Conservation (phyloP, 805 yeast genomes). For the Candida stauntonica region DNA sequence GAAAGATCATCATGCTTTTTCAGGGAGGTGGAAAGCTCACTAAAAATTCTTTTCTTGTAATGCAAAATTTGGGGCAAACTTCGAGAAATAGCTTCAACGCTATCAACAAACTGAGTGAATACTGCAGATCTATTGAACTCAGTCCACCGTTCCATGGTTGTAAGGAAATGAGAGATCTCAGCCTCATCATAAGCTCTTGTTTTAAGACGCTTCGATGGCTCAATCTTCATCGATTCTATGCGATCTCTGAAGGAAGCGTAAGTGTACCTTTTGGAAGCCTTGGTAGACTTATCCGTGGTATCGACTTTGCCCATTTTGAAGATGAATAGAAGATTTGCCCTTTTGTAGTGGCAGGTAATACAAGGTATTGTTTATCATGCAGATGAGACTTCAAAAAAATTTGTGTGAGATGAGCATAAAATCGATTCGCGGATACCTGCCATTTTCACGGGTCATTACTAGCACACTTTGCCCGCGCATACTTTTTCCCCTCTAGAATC, state of each 20-base stretch:
- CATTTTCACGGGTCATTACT: not conserved
- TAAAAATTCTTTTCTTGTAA: slow-evolving; percentile 61
- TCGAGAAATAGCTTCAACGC: slow-evolving; percentile 50
- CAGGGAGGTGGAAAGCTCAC: slow-evolving; percentile 43
- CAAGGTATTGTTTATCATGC: too few relatives aligned
- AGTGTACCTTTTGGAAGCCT: slow-evolving; percentile 49
- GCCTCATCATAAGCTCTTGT: slow-evolving; percentile 65
- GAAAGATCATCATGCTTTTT: slow-evolving; percentile 60
- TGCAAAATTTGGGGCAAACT: slow-evolving; percentile 78
- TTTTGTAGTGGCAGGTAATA: too few relatives aligned
- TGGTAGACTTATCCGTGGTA: slow-evolving; percentile 38
- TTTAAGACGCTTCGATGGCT: slow-evolving; percentile 55
- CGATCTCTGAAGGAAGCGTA: slow-evolving; percentile 79
- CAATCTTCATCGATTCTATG: slow-evolving; percentile 78
- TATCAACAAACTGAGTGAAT: slow-evolving; percentile 59
- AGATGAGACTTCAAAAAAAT: too few relatives aligned
- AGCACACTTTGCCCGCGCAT: too few relatives aligned
- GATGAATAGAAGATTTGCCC: too few relatives aligned
- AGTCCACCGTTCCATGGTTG: slow-evolving; percentile 80
- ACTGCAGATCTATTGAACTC: slow-evolving; percentile 76
- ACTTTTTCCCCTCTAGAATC: not conserved
- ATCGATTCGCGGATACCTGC: slow-evolving; percentile 4
- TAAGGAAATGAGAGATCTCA: slow-evolving; percentile 72
- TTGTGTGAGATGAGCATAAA: slow-evolving; percentile 5
- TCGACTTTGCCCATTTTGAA: slow-evolving; percentile 6